A percentile compares a stretch with the other conserved stretches of the same genome.
These are phyloP conservation scores for Aspergillus bombycis DNA, from an alignment of 2,329 filamentous ascomycete species.

Conservation along the genomic window DNA sequence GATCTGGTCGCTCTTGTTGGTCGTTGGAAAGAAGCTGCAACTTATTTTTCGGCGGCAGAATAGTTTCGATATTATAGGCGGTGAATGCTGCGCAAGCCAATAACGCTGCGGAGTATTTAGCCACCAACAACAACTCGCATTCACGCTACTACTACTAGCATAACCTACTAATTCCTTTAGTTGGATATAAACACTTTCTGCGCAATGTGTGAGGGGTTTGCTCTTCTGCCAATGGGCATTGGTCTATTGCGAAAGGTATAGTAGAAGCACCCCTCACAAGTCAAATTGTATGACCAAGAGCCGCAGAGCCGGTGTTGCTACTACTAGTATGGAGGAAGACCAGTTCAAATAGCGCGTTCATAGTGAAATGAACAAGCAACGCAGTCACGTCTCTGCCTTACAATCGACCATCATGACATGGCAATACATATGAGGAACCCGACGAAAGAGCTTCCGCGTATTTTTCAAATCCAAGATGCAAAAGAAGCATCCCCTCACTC, in stretches of 20 bases:
- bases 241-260: not conserved
- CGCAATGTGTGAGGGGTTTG: not conserved
- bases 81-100: conserved; percentile 9
- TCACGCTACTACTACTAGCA: not conserved
- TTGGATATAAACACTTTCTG: not conserved
- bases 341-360: not conserved
- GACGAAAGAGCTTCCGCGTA: not conserved
- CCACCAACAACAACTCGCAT: not conserved
- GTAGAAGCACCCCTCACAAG: not conserved
- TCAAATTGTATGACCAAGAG: not conserved
- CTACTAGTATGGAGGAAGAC: not conserved
- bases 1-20: conserved; percentile 9
- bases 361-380: not conserved
- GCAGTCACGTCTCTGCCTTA: not conserved
- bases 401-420: not conserved
- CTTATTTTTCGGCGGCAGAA: conserved; percentile 26
- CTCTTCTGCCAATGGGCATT: not conserved
- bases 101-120: not conserved
- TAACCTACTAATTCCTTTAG: not conserved
- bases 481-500: not conserved
- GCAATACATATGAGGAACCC: not conserved
- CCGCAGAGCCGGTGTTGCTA: not conserved
- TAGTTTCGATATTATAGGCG: conserved; percentile 18
- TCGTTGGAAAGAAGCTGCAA: conserved; percentile 21
- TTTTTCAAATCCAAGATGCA: not conserved